Evolutionary conservation across 306 rosid species (phyloP).

Genomic region (Spatholobus suberectus): DNA sequence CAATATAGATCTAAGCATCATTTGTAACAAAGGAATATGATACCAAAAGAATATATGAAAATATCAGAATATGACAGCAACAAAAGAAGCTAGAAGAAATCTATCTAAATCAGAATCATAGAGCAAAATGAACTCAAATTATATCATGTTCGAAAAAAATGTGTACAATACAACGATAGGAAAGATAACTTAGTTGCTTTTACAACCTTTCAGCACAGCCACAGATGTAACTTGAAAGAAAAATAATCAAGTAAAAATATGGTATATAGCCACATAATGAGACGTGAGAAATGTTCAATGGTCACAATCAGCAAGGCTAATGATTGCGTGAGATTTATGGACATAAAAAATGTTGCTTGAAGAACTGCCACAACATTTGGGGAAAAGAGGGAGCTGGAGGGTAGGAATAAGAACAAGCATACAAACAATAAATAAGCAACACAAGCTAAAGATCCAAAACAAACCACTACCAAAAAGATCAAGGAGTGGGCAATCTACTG

Average conservation of each 20-base stretch:
- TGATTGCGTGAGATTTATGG: neutral
- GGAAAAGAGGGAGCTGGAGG: neutral
- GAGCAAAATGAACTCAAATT: neutral
- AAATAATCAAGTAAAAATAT: neutral
- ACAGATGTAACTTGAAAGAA: neutral
- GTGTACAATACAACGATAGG: neutral
- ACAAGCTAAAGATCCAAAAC: neutral
- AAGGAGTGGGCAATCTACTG: conserved; percentile 31
- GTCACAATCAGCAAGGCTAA: neutral
- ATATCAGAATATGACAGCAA: neutral
- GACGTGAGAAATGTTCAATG: neutral
- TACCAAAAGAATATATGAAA: neutral
- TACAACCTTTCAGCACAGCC: neutral
- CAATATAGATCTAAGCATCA: neutral
- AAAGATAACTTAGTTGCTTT: neutral
- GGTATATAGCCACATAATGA: neutral
- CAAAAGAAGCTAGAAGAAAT: neutral
- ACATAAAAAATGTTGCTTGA: neutral
- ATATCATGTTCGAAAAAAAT: neutral
- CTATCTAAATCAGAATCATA: neutral
- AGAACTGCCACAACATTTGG: neutral
- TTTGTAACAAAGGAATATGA: neutral
- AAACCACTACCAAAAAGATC: neutral
- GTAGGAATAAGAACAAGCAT: neutral
- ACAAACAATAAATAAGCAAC: neutral